Evolutionary conservation across 495 filamentous ascomycete species (phyloP).

Genomic region (Beverwykella pulmonaria): DNA sequence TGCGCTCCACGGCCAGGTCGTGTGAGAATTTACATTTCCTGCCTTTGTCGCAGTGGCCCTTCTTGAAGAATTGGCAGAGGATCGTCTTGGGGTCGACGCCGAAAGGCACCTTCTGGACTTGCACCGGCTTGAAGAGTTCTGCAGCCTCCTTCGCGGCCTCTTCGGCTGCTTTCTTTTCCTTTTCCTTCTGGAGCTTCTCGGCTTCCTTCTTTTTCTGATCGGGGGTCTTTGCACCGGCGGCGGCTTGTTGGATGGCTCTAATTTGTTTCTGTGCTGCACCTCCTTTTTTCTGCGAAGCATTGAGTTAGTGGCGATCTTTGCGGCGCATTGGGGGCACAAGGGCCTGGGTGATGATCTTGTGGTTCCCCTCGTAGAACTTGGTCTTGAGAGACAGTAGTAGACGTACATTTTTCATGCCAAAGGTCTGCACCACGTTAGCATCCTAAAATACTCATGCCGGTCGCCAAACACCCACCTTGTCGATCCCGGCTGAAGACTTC

Average conservation of each 20-base stretch:
- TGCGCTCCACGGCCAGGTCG: slow-evolving; percentile 85
- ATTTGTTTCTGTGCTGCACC: slow-evolving; percentile 85
- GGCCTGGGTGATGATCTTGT: slow-evolving; percentile 22
- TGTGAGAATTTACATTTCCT: slow-evolving; percentile 98
- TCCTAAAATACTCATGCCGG: slow-evolving; percentile 25
- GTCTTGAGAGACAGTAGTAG: slow-evolving; percentile 14
- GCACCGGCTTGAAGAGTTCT: slow-evolving; percentile 91
- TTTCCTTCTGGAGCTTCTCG: slow-evolving; percentile 80
- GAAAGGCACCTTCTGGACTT: slow-evolving; percentile 94
- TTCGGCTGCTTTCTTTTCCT: slow-evolving; percentile 86
- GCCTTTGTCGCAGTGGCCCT: slow-evolving; percentile 93
- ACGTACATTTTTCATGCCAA: slow-evolving; percentile 96
- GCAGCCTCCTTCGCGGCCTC: slow-evolving; percentile 73
- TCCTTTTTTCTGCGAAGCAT: slow-evolving; percentile 76
- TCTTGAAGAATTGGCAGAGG: slow-evolving; percentile 94
- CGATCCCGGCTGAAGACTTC: slow-evolving; percentile 73
- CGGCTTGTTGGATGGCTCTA: slow-evolving; percentile 72
- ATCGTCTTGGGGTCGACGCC: slow-evolving; percentile 98
- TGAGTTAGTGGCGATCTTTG: slow-evolving; percentile 18
- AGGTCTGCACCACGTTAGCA: slow-evolving; percentile 58
- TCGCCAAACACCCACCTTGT: slow-evolving; percentile 61
- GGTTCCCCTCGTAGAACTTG: not conserved
- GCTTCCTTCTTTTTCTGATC: slow-evolving; percentile 89
- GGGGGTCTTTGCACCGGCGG: slow-evolving; percentile 68
- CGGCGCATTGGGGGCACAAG: slow-evolving; percentile 3